Conservation (phyloP, 306 rosid genomes). For the Gastrolobium villosum region DNA sequence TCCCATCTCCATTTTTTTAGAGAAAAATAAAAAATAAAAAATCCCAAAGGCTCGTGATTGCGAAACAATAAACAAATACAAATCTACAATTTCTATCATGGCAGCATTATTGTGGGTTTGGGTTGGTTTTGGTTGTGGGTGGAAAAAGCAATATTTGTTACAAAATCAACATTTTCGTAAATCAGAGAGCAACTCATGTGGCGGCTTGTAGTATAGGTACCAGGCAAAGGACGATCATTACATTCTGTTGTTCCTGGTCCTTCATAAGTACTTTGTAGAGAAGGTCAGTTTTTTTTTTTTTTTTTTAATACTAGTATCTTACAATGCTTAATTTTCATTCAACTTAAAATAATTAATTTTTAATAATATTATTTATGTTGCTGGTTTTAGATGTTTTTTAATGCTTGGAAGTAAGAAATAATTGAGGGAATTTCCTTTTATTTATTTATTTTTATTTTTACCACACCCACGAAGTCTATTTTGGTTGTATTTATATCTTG, state of each 20-base stretch:
- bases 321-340: constrained; percentile 9
- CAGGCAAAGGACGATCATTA: constrained; percentile 59
- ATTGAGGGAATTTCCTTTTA: constrained; percentile 62
- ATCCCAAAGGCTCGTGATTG: not conserved
- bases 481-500: constrained; percentile 77
- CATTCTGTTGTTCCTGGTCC: constrained; percentile 54
- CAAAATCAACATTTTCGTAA: constrained; percentile 33
- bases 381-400: constrained; percentile 23
- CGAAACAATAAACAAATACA: not conserved
- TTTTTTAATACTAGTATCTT: not conserved
- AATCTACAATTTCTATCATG: constrained; percentile 33
- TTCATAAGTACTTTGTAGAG: constrained; percentile 39
- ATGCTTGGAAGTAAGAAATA: constrained; percentile 59
- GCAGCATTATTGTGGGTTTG: constrained; percentile 29
- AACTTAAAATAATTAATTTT: not conserved
- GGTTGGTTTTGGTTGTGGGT: not conserved
- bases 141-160: constrained; percentile 32
- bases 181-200: constrained; percentile 54
- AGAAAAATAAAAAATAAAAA: not conserved
- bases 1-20: not conserved
- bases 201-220: constrained; percentile 66
- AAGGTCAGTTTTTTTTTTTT: constrained; percentile 26
- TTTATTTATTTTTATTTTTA: constrained; percentile 36
- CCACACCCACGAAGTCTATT: constrained; percentile 58
- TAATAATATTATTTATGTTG: constrained; percentile 1